Conservation (phyloP, 2,329 filamentous ascomycete genomes). For the Westerdykella aurantiaca region DNA sequence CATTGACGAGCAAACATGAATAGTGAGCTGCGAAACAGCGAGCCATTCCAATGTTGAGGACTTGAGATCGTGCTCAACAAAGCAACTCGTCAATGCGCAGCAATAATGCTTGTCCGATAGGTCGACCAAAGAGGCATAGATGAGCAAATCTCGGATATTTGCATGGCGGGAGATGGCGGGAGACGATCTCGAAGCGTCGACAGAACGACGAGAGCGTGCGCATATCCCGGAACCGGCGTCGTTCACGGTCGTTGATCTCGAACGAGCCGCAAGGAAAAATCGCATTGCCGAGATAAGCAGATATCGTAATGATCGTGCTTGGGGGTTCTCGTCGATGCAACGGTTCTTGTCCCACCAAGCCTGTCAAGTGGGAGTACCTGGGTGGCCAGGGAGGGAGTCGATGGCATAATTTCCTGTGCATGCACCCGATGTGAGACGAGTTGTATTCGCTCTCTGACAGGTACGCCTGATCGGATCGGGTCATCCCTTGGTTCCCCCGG, state of each 20-base stretch:
- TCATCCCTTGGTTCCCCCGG: not conserved
- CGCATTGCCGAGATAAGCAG: not conserved
- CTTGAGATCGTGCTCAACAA: no score
- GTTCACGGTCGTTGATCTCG: not conserved
- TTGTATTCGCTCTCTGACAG: not conserved
- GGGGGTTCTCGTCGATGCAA: no score
- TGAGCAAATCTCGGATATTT: conserved; percentile 5
- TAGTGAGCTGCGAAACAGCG: no score
- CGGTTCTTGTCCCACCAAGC: not conserved
- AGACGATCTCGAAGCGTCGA: not conserved
- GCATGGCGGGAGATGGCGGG: not conserved
- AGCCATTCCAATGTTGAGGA: no score
- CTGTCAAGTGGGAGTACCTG: not conserved
- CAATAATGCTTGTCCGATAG: no score
- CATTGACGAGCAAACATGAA: no score
- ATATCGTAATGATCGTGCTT: no score
- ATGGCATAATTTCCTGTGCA: not conserved
- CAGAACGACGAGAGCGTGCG: not conserved
- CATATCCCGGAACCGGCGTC: not conserved
- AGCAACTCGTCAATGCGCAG: no score
- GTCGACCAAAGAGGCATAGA: not conserved
- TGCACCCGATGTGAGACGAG: not conserved
- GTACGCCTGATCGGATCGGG: not conserved
- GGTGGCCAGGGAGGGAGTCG: not conserved
- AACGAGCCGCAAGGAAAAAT: not conserved